Base-by-base conservation (phyloP, 2,329 filamentous ascomycete genomes). In the Botrytis cinerea region DNA sequence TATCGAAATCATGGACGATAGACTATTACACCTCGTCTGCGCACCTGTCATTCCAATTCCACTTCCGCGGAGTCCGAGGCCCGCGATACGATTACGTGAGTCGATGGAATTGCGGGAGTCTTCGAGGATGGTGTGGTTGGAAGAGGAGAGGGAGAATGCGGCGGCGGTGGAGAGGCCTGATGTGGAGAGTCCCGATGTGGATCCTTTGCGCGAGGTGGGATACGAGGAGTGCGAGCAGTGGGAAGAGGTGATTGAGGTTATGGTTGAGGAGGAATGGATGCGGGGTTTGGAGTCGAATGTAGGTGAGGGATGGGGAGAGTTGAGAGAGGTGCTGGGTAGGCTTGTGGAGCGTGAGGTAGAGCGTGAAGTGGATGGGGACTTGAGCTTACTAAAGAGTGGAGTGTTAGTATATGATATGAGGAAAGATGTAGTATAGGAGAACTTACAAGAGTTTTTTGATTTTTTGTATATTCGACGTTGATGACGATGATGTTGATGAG, bases 401-500 rank as follows among this genome's bases (percentile, higher is more conserved):
- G n/a, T 28, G 14, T 57, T 57, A 57, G 51, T 18, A n/a, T 57
- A 1, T 28, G 0, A 57, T 18, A 18, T 57, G n/a, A 57, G 60
- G 25, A 63, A 28, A 22, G 25, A 28, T n/a, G 1, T 40, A 43
- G 8, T 10, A 28, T 57, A 25, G 59, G 38, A n/a, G 28, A n/a
- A 66, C 63, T 48, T 66, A 66, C 63, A 66, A 66, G 18, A 66
- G 28, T 25, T 51, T 51, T 32, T 51, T 66, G 0, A 66, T 48
- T 35, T 66, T 66, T 16, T 66, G 45, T 14, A 66, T 18, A 22
- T 35, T 66, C 25, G 43, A 43, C 35, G 22, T n/a, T 4, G 63
- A 66, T 43, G 63, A 48, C 18, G 63, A 60, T 20, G 57, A 59
- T 22, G 48, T n/a, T 20, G 54, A 28, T 28, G 57, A 60, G 18